Conservation (phyloP, 768 basidiomycete genomes). For the Boletus sensibilis region DNA sequence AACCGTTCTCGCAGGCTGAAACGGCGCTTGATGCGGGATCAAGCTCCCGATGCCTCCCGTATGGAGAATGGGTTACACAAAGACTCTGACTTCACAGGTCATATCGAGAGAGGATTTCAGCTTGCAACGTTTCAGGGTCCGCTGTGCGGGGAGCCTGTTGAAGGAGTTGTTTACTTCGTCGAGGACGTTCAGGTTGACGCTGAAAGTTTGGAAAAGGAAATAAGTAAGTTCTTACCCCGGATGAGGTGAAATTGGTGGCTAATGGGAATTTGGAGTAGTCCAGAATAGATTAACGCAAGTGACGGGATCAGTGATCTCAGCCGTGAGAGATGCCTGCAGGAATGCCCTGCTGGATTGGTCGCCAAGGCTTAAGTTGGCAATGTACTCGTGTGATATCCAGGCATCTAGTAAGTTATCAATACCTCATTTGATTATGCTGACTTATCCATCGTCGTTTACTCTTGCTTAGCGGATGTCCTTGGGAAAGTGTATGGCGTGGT, state of each 20-base stretch:
- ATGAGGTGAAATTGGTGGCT: slow-evolving; percentile 10
- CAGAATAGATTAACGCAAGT: slow-evolving; percentile 82
- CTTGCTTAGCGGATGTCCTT: slow-evolving; percentile 89
- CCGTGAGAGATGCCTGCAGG: slow-evolving; percentile 85
- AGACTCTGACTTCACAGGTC: slow-evolving; percentile 66
- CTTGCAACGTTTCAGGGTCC: slow-evolving; percentile 94
- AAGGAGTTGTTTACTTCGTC: slow-evolving; percentile 89
- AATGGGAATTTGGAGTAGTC: slow-evolving; percentile 42
- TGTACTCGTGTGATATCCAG: slow-evolving; percentile 99
- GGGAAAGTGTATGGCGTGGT: slow-evolving; percentile 98
- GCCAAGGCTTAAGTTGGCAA: slow-evolving; percentile 92
- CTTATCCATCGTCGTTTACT: background rate
- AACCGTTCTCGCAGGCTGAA: slow-evolving; percentile 43
- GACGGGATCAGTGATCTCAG: slow-evolving; percentile 86
- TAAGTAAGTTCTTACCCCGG: slow-evolving; percentile 44
- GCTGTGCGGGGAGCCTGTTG: slow-evolving; percentile 90
- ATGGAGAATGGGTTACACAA: slow-evolving; percentile 37
- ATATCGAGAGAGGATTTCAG: slow-evolving; percentile 93
- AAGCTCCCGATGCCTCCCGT: slow-evolving; percentile 32
- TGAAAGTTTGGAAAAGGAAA: slow-evolving; percentile 61
- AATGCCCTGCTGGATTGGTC: slow-evolving; percentile 96
- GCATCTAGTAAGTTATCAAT: slow-evolving; percentile 73
- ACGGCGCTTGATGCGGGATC: slow-evolving; percentile 43
- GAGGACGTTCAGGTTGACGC: slow-evolving; percentile 68
- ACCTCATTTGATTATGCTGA: slow-evolving; percentile 7